phyloP scores from a whole-genome alignment of 176 grass and related monocot genomes.

The Musa acuminata region DNA sequence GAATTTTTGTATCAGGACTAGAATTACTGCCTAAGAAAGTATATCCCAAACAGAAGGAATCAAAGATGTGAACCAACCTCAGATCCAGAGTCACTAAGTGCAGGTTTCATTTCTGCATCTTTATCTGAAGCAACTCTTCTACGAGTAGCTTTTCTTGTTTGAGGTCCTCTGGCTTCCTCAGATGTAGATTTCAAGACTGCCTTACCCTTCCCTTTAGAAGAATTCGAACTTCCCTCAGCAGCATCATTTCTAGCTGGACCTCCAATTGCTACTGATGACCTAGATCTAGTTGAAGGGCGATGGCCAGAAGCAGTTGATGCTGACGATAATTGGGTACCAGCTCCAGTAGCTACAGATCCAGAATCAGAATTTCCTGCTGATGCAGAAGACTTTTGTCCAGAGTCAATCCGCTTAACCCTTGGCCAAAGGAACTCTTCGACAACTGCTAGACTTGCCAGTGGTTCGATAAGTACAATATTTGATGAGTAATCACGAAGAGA shows the following conservation, averaged over 20 bases:
- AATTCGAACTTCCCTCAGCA: constrained; percentile 34
- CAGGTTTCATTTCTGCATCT: constrained; percentile 46
- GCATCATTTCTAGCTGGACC: constrained; percentile 41
- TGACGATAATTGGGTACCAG: constrained; percentile 33
- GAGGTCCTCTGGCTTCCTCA: constrained; percentile 46
- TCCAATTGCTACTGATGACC: constrained; percentile 39
- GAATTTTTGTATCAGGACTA: background rate
- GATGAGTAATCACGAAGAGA: constrained; percentile 80
- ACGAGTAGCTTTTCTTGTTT: constrained; percentile 50
- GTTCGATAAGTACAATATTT: constrained; percentile 86
- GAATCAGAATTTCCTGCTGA: constrained; percentile 51
- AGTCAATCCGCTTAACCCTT: constrained; percentile 55
- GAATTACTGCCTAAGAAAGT: background rate
- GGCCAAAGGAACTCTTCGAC: constrained; percentile 95
- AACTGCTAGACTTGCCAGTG: constrained; percentile 60
- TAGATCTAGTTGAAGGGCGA: constrained; percentile 48
- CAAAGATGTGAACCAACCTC: constrained; percentile 43
- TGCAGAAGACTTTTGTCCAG: constrained; percentile 32
- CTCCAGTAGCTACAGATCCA: constrained; percentile 29
- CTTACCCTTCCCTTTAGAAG: constrained; percentile 76
- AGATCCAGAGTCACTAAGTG: constrained; percentile 47
- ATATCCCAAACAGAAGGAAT: background rate
- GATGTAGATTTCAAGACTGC: constrained; percentile 46
- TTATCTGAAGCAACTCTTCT: constrained; percentile 61
- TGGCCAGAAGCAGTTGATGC: constrained; percentile 26